Conservation (phyloP, 2,329 filamentous ascomycete genomes). For the Taxawa tesnikishii region DNA sequence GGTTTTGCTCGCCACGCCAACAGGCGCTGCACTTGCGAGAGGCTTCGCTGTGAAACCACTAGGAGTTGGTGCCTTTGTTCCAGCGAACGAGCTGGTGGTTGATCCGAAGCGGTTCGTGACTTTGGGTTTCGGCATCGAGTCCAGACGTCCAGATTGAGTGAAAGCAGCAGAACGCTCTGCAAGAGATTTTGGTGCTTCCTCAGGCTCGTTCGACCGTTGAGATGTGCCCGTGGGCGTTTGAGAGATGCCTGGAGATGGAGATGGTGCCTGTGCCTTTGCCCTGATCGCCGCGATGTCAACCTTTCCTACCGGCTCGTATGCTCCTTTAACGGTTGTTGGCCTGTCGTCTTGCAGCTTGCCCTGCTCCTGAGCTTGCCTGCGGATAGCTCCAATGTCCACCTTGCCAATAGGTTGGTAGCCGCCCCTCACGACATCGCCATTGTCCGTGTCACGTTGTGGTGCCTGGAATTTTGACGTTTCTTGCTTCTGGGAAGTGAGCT, state of each 20-base stretch:
- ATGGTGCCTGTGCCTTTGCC: constrained; percentile 51
- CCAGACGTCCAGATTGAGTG: constrained; percentile 65
- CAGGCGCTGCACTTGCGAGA: constrained; percentile 46
- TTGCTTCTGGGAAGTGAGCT: constrained; percentile 62
- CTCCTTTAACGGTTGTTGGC: constrained; percentile 75
- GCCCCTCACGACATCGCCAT: constrained; percentile 61
- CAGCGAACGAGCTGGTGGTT: constrained; percentile 59
- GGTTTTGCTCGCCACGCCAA: constrained; percentile 76
- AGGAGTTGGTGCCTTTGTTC: constrained; percentile 81
- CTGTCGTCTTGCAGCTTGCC: constrained; percentile 53
- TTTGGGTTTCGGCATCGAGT: constrained; percentile 85
- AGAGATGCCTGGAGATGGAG: constrained; percentile 28
- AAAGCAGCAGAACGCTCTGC: constrained; percentile 70
- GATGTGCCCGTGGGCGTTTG: constrained; percentile 23
- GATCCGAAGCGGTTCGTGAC: constrained; percentile 76
- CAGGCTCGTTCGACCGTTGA: constrained; percentile 26
- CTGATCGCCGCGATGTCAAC: constrained; percentile 94
- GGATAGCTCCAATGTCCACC: constrained; percentile 89
- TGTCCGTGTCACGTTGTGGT: constrained; percentile 28
- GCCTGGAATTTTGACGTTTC: constrained; percentile 51
- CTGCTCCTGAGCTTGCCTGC: constrained; percentile 56
- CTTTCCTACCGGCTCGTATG: constrained; percentile 91
- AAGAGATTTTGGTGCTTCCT: constrained; percentile 47
- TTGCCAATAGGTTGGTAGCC: constrained; percentile 91
- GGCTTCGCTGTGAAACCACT: constrained; percentile 52